phyloP scores from a whole-genome alignment of 257 asterid species.

The Fraxinus cuspidata region DNA sequence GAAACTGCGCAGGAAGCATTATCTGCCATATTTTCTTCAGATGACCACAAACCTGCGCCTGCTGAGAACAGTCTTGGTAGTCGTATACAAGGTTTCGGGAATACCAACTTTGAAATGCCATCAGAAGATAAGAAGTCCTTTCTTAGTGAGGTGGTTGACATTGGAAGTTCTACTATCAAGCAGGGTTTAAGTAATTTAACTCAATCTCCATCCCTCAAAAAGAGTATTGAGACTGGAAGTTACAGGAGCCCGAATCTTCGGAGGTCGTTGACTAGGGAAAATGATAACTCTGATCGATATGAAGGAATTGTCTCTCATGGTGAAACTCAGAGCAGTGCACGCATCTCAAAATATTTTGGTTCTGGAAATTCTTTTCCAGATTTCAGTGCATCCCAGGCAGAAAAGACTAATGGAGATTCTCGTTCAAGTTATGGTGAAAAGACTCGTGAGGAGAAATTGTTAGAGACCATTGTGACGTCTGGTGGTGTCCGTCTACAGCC shows the following conservation, averaged over 20 bases:
- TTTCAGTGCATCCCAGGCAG: conserved; percentile 53
- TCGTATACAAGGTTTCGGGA: conserved; percentile 96
- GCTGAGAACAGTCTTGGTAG: conserved; percentile 71
- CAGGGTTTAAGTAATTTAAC: conserved; percentile 83
- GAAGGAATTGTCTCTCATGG: conserved; percentile 50
- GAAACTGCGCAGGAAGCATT: conserved; percentile 98
- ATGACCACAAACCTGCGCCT: conserved; percentile 70
- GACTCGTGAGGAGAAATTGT: conserved; percentile 79
- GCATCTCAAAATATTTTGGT: conserved; percentile 58
- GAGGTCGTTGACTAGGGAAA: conserved; percentile 75
- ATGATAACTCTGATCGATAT: conserved; percentile 58
- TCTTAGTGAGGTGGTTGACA: conserved; percentile 87
- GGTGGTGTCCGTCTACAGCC: conserved; percentile 98
- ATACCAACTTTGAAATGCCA: conserved; percentile 66
- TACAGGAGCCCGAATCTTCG: conserved; percentile 82
- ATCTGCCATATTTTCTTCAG: conserved; percentile 79
- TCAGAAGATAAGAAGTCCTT: conserved; percentile 84
- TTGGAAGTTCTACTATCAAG: conserved; percentile 88
- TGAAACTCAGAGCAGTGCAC: conserved; percentile 51
- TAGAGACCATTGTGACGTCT: conserved; percentile 85
- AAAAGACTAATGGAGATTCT: conserved; percentile 50
- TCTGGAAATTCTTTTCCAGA: conserved; percentile 74
- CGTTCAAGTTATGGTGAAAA: conserved; percentile 51
- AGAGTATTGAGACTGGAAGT: conserved; percentile 66
- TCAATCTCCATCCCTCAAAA: conserved; percentile 75